These are phyloP conservation scores for Apodospora peruviana DNA, from an alignment of 495 filamentous ascomycete species.

Conservation along the genomic window DNA sequence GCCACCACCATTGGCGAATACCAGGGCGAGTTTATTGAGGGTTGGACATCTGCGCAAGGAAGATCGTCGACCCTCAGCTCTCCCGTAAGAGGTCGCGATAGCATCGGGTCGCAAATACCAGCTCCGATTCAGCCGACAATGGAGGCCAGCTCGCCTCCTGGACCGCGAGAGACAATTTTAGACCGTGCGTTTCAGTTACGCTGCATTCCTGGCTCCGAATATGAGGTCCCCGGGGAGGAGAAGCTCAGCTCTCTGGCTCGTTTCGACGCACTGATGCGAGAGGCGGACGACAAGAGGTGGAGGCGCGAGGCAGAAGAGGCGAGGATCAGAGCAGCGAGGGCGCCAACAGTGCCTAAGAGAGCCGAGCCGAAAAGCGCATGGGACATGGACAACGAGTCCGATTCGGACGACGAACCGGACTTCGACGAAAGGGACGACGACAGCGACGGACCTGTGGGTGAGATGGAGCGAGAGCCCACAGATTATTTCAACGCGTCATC, in stretches of 20 bases:
- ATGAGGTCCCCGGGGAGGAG: constrained; percentile 42
- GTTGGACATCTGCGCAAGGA: constrained; percentile 52
- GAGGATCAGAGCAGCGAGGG: constrained; percentile 8
- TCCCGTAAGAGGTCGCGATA: constrained; percentile 36
- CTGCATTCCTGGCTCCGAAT: constrained; percentile 46
- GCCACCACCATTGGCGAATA: constrained; percentile 45
- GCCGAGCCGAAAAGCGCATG: constrained; percentile 37
- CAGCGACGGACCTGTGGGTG: constrained; percentile 28
- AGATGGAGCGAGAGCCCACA: constrained; percentile 25
- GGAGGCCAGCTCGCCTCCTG: constrained; percentile 34
- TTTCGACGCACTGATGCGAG: constrained; percentile 54
- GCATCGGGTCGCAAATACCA: constrained; percentile 35
- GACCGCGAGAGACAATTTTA: constrained; percentile 51
- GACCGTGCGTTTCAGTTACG: constrained; percentile 55
- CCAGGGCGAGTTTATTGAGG: constrained; percentile 50
- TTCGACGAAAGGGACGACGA: constrained; percentile 37
- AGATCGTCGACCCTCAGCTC: constrained; percentile 48
- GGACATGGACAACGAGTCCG: constrained; percentile 38
- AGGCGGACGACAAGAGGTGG: constrained; percentile 42
- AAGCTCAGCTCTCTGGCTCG: constrained; percentile 52
- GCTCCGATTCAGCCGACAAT: constrained; percentile 26
- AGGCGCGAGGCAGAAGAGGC: constrained; percentile 24
- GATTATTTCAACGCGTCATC: constrained; percentile 20
- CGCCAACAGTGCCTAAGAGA: constrained; percentile 5
- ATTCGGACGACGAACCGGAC: constrained; percentile 21